Conservation (phyloP, 495 filamentous ascomycete genomes). For the Annulohypoxylon moriforme region DNA sequence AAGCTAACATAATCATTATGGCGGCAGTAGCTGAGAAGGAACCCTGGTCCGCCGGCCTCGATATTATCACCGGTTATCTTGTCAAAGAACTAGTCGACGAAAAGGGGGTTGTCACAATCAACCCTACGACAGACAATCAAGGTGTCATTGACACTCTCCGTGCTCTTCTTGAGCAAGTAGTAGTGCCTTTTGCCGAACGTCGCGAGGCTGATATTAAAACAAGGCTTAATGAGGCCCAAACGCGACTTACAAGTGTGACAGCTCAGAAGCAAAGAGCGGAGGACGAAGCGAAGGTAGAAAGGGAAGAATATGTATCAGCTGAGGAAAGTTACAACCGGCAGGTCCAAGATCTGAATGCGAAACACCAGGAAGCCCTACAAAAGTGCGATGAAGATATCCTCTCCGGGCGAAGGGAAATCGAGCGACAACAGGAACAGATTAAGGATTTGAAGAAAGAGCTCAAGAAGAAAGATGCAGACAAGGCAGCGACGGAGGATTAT, state of each 20-base stretch:
- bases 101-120: neutral
- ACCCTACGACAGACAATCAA: neutral
- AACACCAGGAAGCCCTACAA: neutral
- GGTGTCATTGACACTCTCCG: neutral
- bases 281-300: neutral
- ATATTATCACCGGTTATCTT: neutral
- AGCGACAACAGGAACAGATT: neutral
- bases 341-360: neutral
- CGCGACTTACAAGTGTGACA: neutral
- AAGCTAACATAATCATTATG: conserved; percentile 5
- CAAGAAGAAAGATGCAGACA: neutral
- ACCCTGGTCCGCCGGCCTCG: neutral
- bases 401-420: neutral
- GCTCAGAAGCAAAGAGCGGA: neutral
- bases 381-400: conserved; percentile 9
- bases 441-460: neutral
- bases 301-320: neutral
- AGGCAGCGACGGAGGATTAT: neutral
- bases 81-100: neutral
- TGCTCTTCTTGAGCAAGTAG: neutral
- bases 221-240: neutral
- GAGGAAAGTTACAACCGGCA: neutral
- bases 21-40: neutral
- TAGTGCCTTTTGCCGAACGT: neutral
- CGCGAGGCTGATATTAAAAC: neutral